Base-by-base conservation (phyloP, 352 stramenopile genomes). In the Phytophthora kernoviae region DNA sequence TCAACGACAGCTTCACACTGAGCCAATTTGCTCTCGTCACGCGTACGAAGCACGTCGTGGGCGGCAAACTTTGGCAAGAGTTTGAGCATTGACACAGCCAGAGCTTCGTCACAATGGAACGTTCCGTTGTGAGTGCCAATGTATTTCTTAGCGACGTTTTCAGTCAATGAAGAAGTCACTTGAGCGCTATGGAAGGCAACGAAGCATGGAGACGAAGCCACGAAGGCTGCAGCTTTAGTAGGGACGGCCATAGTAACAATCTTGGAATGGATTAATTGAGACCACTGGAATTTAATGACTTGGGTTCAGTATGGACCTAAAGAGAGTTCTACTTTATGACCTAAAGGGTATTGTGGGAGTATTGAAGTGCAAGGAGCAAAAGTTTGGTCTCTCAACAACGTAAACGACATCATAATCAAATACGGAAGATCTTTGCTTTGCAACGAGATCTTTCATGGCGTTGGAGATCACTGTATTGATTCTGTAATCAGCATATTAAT, bases 61-160 rank as follows among this genome's bases (percentile, higher is more conserved):
- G 64, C 43, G 24, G 90, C 81, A 71, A 98, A 99, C 44, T 88
- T 70, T 10, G 94, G 91, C 58, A 98, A 68, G 46, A 99, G 75
- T 70, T 98, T 98, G 42, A 99, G 85, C 76, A 99, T 94, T 49
- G 88, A 98, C 24, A 98, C 96, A 4, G 96, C 97, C 57, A 99
- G 84, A 45, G 97, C 97, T 70, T 99, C 97, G 67, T 99, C 97
- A 56, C 96, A 98, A 76, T 99, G 97, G 80, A 99, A 99, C 56
- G 88, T 97, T 44, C 97, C 96, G 47, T 97, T 97, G 85, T 99
- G 97, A 5, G 96, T 99, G 50, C 96, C 97, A 64, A 99, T 98
- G 66, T 91, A 87, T 65, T 96, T 96, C 70, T 96, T 95, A 40
- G 68, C 61, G 24, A 49, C 60, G n/a, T 54, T 58, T 21, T 84